These are phyloP conservation scores for Colletotrichum ledebouriae DNA, from an alignment of 2,329 filamentous ascomycete species.

Conservation along the genomic window DNA sequence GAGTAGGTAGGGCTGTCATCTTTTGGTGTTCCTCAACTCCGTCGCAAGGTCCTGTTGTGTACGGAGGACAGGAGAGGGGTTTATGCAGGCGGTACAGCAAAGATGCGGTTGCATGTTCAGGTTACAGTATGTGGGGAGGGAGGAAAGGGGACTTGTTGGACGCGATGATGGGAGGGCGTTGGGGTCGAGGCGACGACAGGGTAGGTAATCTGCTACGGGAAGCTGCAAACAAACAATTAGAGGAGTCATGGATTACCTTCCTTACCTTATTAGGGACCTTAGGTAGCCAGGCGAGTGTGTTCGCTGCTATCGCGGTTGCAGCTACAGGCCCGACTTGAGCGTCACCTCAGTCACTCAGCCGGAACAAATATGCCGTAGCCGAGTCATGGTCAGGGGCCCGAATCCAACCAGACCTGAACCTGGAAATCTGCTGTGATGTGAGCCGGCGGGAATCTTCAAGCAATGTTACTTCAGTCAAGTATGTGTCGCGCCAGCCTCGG, in stretches of 20 bases:
- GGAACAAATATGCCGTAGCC: slow-evolving; percentile 32
- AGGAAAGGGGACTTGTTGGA: not conserved
- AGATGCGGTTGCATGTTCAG: not conserved
- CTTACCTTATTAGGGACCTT: too few species aligned
- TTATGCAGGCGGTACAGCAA: not conserved
- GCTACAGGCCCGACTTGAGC: too few species aligned
- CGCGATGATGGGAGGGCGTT: too few species aligned
- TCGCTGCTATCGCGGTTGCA: slow-evolving; percentile 16
- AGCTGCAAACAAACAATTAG: not conserved
- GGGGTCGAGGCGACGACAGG: slow-evolving; percentile 1
- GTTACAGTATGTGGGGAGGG: too few species aligned
- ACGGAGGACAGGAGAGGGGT: not conserved
- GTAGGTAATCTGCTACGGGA: not conserved
- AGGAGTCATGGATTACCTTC: not conserved
- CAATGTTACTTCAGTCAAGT: not conserved
- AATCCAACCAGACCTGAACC: not conserved
- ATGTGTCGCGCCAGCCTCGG: not conserved
- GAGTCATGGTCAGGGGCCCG: slow-evolving; percentile 22
- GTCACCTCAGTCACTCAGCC: not conserved
- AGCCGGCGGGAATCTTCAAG: too few species aligned
- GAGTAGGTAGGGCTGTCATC: slow-evolving; percentile 22
- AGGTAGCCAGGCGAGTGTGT: not conserved
- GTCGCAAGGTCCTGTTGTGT: not conserved
- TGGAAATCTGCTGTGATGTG: not conserved
- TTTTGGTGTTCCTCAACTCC: slow-evolving; percentile 10